phyloP scores from a whole-genome alignment of 2,329 filamentous ascomycete genomes.

The Exophiala phaeomuriformis region DNA sequence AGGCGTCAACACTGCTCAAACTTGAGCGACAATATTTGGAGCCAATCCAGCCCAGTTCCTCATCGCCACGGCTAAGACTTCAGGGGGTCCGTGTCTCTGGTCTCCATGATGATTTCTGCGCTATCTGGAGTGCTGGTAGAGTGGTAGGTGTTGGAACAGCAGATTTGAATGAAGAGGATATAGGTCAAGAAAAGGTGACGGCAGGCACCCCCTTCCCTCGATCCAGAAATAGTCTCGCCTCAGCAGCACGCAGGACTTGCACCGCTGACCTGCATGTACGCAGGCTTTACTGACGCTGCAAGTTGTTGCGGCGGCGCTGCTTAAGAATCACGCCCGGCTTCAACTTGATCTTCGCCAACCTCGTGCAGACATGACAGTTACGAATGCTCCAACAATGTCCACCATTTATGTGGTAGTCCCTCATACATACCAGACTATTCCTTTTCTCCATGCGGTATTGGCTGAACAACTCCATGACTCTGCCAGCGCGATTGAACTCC shows the following conservation, averaged over 20 bases:
- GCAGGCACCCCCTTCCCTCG: not conserved
- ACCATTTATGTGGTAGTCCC: constrained; percentile 14
- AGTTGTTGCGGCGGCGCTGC: constrained; percentile 8
- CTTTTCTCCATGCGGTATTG: constrained; percentile 12
- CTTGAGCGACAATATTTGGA: constrained; percentile 1
- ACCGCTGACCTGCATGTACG: not conserved
- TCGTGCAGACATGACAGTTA: too few species aligned
- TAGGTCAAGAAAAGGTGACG: constrained; percentile 10
- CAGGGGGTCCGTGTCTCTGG: constrained; percentile 4
- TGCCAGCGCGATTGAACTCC: constrained; percentile 14
- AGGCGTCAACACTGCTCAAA: constrained; percentile 17
- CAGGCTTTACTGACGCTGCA: constrained; percentile 6
- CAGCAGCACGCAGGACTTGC: not conserved
- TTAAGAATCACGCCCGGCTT: not conserved
- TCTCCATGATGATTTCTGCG: constrained; percentile 8
- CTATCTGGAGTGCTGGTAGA: constrained; percentile 14
- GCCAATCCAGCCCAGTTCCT: not conserved
- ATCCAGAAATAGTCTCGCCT: not conserved
- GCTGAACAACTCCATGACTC: constrained; percentile 6
- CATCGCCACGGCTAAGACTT: not conserved
- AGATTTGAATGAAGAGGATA: not conserved
- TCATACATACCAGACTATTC: constrained; percentile 15
- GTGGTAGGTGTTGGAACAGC: constrained; percentile 17
- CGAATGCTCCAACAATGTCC: not conserved
- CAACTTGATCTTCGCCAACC: not conserved